These are phyloP conservation scores for Fusarium hostae DNA, from an alignment of 2,329 filamentous ascomycete species.

Conservation along the genomic window DNA sequence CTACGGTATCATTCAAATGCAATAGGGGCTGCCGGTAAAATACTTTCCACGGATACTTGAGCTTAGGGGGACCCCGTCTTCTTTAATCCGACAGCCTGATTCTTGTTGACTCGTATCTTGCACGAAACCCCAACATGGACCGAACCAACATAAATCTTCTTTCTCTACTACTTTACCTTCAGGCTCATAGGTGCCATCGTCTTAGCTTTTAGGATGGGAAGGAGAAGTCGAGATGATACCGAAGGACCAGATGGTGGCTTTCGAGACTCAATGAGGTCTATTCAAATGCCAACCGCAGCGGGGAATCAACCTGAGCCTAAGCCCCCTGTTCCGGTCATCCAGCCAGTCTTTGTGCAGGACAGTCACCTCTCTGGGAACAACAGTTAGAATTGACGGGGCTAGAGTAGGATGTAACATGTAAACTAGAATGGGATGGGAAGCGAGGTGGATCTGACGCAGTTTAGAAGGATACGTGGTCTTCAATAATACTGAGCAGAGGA, in stretches of 20 bases:
- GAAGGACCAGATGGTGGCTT: neutral
- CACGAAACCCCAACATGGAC: neutral
- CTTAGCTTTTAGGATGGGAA: neutral
- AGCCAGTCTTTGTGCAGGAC: neutral
- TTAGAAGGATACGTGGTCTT: rapidly evolving
- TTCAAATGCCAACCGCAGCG: rapidly evolving
- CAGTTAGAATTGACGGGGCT: rapidly evolving
- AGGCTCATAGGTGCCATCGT: neutral
- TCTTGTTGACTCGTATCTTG: neutral
- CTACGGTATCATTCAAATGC: neutral
- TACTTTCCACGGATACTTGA: neutral
- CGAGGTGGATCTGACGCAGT: rapidly evolving
- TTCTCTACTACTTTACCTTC: rapidly evolving
- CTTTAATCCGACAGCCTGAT: neutral
- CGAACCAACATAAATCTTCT: rapidly evolving
- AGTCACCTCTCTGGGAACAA: neutral
- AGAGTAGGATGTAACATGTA: rapidly evolving
- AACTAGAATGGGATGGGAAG: neutral
- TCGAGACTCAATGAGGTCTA: neutral
- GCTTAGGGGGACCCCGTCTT: neutral
- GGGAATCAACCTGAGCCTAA: neutral
- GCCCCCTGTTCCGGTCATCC: neutral
- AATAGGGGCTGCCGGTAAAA: neutral
- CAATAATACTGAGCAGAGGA: too few relatives aligned
- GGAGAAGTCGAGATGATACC: neutral